Evolutionary conservation across 805 yeast species (phyloP), one percentile per base, ranked within the genome.

Genomic region (Pichia ethanolica): DNA sequence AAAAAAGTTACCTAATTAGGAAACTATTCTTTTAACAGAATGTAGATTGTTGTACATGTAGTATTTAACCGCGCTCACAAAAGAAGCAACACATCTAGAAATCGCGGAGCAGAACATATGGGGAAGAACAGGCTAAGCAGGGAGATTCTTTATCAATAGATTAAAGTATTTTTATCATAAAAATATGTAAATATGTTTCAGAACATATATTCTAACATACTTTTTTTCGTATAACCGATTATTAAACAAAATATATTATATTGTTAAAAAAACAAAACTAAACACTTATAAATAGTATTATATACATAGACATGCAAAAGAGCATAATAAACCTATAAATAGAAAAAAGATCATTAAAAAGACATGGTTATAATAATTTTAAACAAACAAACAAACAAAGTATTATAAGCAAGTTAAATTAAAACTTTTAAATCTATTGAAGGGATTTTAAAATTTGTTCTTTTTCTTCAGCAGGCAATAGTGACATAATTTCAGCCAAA

Each of bases 401-500:
- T 35, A 7, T 39, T 34, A 44, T 42, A 9, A 36, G 33, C 41
- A 48, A 35, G 35, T 39, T 43, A 35, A 6, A 26, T 32, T 35
- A 42, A 20, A 33, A 35, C 20, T 9, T 10, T 10, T 25, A 36
- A 45, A 12, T 39, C 53, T 53, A 63, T 48, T 66, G 57, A 44
- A 67, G 53, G 36, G 56, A 51, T 46, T 60, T 64, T 47, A 68
- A 53, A 39, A 71, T 54, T 55, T 71, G 71, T 51, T 71, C 78
- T 60, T 74, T 78, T 54, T 80, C 84, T 56, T 77, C 82, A 40
- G 72, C 66, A 14, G 81, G 72, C 48, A 79, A 59, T 61, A 78
- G 65, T 40, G 78, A 67, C 60, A 79, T 59, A 35, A 79, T 77
- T 60, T 78, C 83, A 39, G 77, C 67, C 53, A 80, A 66, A 57